Evolutionary conservation across 164 flowering plant species (phyloP), one percentile per base, ranked within the genome.

Genomic region (Warburgia ugandensis): DNA sequence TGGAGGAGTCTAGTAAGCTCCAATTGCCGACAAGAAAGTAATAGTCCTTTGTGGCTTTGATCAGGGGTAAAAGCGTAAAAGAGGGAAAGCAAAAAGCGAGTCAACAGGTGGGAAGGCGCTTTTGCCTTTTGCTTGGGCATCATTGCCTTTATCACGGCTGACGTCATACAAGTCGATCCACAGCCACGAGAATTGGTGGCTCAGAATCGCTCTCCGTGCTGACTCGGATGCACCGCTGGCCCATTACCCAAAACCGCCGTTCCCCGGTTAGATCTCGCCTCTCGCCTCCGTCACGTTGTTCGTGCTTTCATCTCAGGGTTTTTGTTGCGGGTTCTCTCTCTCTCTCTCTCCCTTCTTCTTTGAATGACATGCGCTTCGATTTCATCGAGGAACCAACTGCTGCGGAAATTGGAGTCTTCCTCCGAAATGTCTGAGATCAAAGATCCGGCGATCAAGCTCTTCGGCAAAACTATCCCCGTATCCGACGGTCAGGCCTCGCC

Each of bases 361-460:
- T 33, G 23, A n/a, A n/a, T n/a, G n/a, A n/a, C n/a, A n/a, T n/a
- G n/a, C n/a, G 26, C 59, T 31, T 29, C 16, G 43, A 33, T 32
- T 27, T 29, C 37, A 49, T 48, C 29, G 37, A 19, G n/a, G n/a
- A n/a, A n/a, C n/a, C 32, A 29, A 6, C 14, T 22, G 30, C 22
- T 13, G 44, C 20, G 52, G 27, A 39, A 40, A 39, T 41, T n/a
- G n/a, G n/a, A n/a, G n/a, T 45, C 54, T 12, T n/a, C n/a, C n/a
- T 31, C n/a, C 17, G 27, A 35, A 31, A 64, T 64, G 68, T 41
- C 55, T 25, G 58, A 48, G 44, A 14, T 28, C 16, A 68, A 52
- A 43, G 74, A 71, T 64, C 76, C 74, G 44, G 75, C 73, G 14
- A 64, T 77, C 37, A 74, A 69, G 73, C 78, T 74, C 41, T 74